phyloP scores from a whole-genome alignment of 257 asterid species.

The Rauvolfia tetraphylla region DNA sequence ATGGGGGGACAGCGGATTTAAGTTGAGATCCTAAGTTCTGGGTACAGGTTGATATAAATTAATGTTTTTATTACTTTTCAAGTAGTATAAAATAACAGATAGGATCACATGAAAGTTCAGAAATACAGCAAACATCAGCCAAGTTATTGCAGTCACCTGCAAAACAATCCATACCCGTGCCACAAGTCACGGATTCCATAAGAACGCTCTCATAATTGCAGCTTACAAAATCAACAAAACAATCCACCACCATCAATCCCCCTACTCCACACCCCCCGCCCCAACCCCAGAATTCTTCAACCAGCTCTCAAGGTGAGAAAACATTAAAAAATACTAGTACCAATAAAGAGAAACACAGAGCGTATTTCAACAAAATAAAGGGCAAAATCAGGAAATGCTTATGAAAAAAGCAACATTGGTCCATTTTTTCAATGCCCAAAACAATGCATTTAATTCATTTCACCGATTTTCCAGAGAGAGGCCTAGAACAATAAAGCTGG shows the following conservation, averaged over 20 bases:
- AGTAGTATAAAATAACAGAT: constrained; percentile 23
- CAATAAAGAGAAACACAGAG: constrained; percentile 5
- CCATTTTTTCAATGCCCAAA: background rate
- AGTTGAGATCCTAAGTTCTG: constrained; percentile 35
- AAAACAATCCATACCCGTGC: constrained; percentile 60
- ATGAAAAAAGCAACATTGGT: background rate
- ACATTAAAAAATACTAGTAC: too few species aligned
- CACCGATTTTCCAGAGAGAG: background rate
- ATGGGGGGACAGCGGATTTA: constrained; percentile 12
- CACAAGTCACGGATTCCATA: constrained; percentile 67
- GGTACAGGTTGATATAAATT: constrained; percentile 27
- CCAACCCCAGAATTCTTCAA: background rate
- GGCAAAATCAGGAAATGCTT: background rate
- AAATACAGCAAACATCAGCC: constrained; percentile 32
- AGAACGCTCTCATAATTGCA: constrained; percentile 31
- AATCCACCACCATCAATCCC: background rate
- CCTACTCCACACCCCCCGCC: constrained; percentile 2
- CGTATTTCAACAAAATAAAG: background rate
- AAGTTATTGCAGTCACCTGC: constrained; percentile 53
- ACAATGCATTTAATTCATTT: background rate
- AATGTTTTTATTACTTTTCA: constrained; percentile 25
- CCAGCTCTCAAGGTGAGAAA: background rate
- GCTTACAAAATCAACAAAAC: background rate
- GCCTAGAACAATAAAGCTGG: constrained; percentile 20
- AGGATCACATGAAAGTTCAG: constrained; percentile 74